Evolutionary conservation across 805 yeast genomes (phyloP).

Genomic region (Jamesozyma hellenica): DNA sequence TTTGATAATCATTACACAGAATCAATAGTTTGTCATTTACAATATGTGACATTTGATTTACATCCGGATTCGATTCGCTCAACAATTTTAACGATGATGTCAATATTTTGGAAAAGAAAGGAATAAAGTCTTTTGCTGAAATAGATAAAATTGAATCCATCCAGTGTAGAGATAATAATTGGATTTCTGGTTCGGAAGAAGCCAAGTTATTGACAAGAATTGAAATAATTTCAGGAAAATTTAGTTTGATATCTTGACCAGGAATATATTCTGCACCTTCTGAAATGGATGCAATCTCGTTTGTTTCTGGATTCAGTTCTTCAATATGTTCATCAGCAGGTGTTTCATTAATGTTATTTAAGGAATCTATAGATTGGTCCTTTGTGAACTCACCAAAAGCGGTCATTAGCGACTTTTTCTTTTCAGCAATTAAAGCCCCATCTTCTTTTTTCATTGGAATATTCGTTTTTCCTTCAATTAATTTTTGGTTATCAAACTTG

Average conservation of each 20-base stretch:
- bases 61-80: constrained; percentile 41
- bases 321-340: constrained; percentile 6
- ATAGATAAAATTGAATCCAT: constrained; percentile 55
- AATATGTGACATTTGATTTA: constrained; percentile 43
- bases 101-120: constrained; percentile 64
- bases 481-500: constrained; percentile 11
- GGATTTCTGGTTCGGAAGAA: constrained; percentile 64
- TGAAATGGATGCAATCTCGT: constrained; percentile 8
- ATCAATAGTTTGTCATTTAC: constrained; percentile 50
- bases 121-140: constrained; percentile 65
- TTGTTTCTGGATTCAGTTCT: not conserved
- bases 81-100: constrained; percentile 56
- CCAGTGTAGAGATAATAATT: constrained; percentile 75
- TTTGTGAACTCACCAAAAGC: constrained; percentile 19
- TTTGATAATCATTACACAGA: constrained; percentile 29
- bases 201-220: constrained; percentile 75
- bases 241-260: constrained; percentile 75
- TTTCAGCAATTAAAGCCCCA: constrained; percentile 25
- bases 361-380: constrained; percentile 7
- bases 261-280: constrained; percentile 53
- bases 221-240: constrained; percentile 69
- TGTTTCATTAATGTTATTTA: constrained; percentile 8
- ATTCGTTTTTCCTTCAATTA: constrained; percentile 12
- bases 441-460: constrained; percentile 23
- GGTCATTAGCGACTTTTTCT: constrained; percentile 24